Percentiles rank a stretch among this genome's conserved stretches.
Conservation (phyloP, 2,329 filamentous ascomycete species). For the Ceratocystis cubensis region DNA sequence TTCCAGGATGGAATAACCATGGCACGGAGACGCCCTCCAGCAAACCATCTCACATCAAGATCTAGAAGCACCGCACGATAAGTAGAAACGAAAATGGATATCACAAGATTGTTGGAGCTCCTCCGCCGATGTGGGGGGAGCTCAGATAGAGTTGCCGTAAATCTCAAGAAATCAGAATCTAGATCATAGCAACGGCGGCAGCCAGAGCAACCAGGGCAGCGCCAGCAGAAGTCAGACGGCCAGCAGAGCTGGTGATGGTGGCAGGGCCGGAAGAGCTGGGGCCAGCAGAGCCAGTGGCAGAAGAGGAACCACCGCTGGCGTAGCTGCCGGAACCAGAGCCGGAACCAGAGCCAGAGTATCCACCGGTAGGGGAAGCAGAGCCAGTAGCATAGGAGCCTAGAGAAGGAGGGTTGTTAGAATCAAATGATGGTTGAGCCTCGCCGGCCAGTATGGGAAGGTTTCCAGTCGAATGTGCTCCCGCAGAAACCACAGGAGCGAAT, state of each 20-base stretch:
- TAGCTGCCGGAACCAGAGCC: neutral
- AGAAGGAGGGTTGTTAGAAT: constrained; percentile 9
- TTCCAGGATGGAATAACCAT: neutral
- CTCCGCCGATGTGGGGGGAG: too few species aligned
- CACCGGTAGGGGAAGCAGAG: constrained; percentile 10
- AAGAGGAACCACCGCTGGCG: neutral
- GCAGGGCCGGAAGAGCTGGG: constrained; percentile 3
- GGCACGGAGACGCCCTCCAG: neutral
- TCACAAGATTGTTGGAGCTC: constrained; percentile 6
- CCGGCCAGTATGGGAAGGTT: constrained; percentile 3
- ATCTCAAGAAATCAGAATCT: constrained; percentile 9
- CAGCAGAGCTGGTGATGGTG: constrained; percentile 15
- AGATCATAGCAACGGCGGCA: constrained; percentile 20
- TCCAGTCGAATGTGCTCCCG: neutral
- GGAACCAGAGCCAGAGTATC: neutral
- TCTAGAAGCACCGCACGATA: neutral
- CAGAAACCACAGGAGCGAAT: neutral
- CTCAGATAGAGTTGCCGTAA: neutral
- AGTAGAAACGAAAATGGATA: constrained; percentile 10
- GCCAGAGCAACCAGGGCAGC: constrained; percentile 18
- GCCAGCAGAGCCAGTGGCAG: constrained; percentile 7
- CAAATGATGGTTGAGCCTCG: constrained; percentile 12
- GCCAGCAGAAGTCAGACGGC: constrained; percentile 17
- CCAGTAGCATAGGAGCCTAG: constrained; percentile 15
- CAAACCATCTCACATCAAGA: neutral